Evolutionary conservation across 2,329 filamentous ascomycete genomes (phyloP).

Genomic region (Colletotrichum liaoningense): DNA sequence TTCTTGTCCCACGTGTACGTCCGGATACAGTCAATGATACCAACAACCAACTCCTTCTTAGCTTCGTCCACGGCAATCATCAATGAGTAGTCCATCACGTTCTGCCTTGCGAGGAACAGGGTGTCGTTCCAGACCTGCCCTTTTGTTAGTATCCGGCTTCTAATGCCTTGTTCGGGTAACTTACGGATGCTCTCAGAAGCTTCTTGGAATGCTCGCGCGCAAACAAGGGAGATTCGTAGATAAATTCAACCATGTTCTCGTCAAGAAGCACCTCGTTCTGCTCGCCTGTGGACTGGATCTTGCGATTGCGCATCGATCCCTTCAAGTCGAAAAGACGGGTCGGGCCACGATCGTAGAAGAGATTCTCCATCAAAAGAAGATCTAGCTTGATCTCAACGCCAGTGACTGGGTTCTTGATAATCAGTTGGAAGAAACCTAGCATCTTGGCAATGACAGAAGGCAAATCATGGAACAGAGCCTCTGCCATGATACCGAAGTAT

Average conservation of each 20-base stretch:
- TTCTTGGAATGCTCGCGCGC: slow-evolving; percentile 97
- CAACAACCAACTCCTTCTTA: slow-evolving; percentile 91
- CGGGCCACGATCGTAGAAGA: slow-evolving; percentile 94
- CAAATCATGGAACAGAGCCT: slow-evolving; percentile 93
- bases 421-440: slow-evolving; percentile 97
- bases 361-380: slow-evolving; percentile 94
- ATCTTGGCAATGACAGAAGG: slow-evolving; percentile 99
- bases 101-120: slow-evolving; percentile 90
- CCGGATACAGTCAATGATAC: slow-evolving; percentile 97
- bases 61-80: slow-evolving; percentile 98
- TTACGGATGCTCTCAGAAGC: slow-evolving; percentile 81
- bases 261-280: slow-evolving; percentile 96
- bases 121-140: slow-evolving; percentile 89
- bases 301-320: slow-evolving; percentile 97
- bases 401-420: slow-evolving; percentile 93
- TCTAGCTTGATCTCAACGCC: slow-evolving; percentile 96
- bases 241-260: slow-evolving; percentile 99
- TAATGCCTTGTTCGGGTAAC: not conserved
- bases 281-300: slow-evolving; percentile 94
- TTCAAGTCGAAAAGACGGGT: slow-evolving; percentile 96
- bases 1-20: slow-evolving; percentile 99
- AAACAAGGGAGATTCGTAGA: slow-evolving; percentile 96
- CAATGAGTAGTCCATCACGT: slow-evolving; percentile 98
- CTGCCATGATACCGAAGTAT: slow-evolving; percentile 97
- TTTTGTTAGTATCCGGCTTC: not conserved